Evolutionary conservation across 345 rosid species (phyloP), one percentile per base, ranked within the genome.

Genomic region (Cardamine chenopodiifolia): DNA sequence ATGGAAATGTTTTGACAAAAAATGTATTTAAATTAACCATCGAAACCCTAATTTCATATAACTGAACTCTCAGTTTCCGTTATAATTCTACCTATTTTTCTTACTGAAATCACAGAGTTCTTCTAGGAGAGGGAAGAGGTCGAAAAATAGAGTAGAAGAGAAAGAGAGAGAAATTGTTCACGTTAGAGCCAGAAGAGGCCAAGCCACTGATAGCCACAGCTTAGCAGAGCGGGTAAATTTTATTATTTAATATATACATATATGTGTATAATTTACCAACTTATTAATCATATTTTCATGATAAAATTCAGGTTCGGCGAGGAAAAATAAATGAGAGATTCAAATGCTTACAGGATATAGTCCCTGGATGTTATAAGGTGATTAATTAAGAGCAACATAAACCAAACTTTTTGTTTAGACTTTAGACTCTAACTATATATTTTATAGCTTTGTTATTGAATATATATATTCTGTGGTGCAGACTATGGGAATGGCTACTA

Each of bases 181-280:
- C 78, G 96, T 92, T 56, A 87, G 98, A 87, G 98, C 98, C 53
- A 83, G 85, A 81, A 87, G 98, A 81, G 98, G 98, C 29, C 94
- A 92, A 85, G 98, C 98, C 68, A 92, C 96, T 60, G 91, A 92
- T 70, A 92, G 89, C 75, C 98, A 92, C 81, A 92, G 98, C 85
- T 83, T 92, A 79, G 95, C 98, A 10, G 98, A 92, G 78, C 81
- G 98, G 89, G 97, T 92, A 79, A 39, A 35, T 2, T 57, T 52
- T 62, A 60, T 44, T 17, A 1, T 18, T 62, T 1, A 5, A 12
- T 4, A 19, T 8, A 42, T 44, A 71, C 15, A 6, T 10, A 13
- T 6, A 57, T 58, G 2, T 31, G 15, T 52, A 8, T 17, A 12
- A n/a, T n/a, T n/a, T n/a, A n/a, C n/a, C n/a, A n/a, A n/a, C n/a